Evolutionary conservation across 106 monocot genomes (phyloP).

Genomic region (Hemerocallis citrina): DNA sequence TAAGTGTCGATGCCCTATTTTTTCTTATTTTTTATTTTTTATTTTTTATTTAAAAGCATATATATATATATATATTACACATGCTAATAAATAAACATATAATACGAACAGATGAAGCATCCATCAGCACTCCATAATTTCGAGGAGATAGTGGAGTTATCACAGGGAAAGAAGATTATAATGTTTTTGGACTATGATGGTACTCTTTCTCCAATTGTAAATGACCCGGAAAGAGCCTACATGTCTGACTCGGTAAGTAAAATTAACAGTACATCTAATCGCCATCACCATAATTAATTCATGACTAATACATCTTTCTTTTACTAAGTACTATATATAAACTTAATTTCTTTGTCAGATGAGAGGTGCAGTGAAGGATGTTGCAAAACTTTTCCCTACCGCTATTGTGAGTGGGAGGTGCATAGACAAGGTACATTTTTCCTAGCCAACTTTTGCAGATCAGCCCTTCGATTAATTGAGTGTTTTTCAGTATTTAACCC

Average conservation of each 20-base stretch:
- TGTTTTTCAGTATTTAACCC: not conserved
- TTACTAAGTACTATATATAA: not conserved
- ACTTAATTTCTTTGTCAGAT: constrained; percentile 26
- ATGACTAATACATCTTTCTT: not conserved
- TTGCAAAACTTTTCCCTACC: constrained; percentile 60
- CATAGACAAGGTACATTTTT: constrained; percentile 60
- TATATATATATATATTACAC: no score
- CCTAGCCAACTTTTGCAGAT: not conserved
- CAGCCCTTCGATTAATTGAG: not conserved
- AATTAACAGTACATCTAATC: not conserved
- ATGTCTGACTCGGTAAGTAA: constrained; percentile 66
- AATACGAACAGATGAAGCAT: constrained; percentile 20
- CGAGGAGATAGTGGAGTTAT: constrained; percentile 41
- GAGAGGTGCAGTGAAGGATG: constrained; percentile 56
- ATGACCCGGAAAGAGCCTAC: constrained; percentile 73
- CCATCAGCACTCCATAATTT: constrained; percentile 68
- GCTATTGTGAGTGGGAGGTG: constrained; percentile 78
- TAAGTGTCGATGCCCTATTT: constrained; percentile 1
- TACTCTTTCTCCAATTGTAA: constrained; percentile 81
- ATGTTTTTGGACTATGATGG: constrained; percentile 94
- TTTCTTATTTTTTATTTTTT: not conserved
- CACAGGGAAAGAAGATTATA: constrained; percentile 63
- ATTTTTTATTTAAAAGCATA: no score
- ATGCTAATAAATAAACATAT: no score
- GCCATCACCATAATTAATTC: not conserved